A percentile compares a stretch with the other conserved stretches of the same genome.
These are phyloP conservation scores for Chlamydomonas incerta DNA, from an alignment of 139 green algal species.

Conservation along the genomic window DNA sequence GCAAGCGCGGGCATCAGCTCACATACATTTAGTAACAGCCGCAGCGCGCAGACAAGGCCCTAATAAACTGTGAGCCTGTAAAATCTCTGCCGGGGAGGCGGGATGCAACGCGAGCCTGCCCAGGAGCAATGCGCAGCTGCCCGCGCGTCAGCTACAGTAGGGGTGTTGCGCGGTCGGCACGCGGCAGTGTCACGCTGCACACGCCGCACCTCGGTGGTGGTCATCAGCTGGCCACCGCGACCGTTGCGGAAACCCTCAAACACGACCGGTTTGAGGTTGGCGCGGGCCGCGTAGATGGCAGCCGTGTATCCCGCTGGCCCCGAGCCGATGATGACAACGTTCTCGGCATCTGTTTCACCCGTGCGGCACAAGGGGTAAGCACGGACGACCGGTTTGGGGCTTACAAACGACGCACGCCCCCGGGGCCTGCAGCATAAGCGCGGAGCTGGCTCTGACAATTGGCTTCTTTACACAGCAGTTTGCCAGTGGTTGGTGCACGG, in stretches of 20 bases:
- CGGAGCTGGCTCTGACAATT: too few relatives aligned
- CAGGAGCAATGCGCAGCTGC: not conserved
- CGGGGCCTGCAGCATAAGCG: too few relatives aligned
- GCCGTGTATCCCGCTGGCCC: conserved; percentile 92
- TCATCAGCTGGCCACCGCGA: conserved; percentile 97
- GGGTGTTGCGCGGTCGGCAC: too few relatives aligned
- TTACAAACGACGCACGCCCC: not conserved
- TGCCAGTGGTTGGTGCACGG: too few relatives aligned
- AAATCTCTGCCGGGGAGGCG: too few relatives aligned
- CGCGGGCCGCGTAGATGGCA: conserved; percentile 93
- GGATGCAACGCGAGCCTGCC: too few relatives aligned
- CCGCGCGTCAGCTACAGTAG: not conserved
- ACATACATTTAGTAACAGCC: too few relatives aligned
- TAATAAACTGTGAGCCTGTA: too few relatives aligned
- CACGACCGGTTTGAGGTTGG: conserved; percentile 93
- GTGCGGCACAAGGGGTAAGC: not conserved
- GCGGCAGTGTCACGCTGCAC: too few relatives aligned
- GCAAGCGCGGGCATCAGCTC: too few relatives aligned
- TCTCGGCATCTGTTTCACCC: conserved; percentile 73
- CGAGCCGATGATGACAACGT: conserved; percentile 89
- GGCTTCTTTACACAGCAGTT: too few relatives aligned
- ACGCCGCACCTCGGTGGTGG: conserved; percentile 84
- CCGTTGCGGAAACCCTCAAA: conserved; percentile 94
- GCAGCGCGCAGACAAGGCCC: too few relatives aligned
- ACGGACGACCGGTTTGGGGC: not conserved